A percentile compares a stretch with the other conserved stretches of the same genome.
phyloP scores from a whole-genome alignment of 495 filamentous ascomycete species.

The Penicillium parvum region DNA sequence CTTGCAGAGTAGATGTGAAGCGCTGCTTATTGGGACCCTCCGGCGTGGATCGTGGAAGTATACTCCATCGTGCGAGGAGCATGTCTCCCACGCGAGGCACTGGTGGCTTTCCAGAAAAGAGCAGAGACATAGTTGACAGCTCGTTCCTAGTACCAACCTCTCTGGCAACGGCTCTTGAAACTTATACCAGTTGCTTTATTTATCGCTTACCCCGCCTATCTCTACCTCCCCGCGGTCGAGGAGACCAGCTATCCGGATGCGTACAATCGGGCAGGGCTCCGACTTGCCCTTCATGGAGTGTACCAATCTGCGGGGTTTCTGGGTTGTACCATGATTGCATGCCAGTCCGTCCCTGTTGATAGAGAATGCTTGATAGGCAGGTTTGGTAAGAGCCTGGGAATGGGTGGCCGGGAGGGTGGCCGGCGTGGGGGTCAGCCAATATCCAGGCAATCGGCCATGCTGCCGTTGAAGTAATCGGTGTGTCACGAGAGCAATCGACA shows the following conservation, averaged over 20 bases:
- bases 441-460: background rate
- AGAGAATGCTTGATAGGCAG: too few relatives aligned
- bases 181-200: slow-evolving; percentile 11
- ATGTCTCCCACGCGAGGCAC: slow-evolving; percentile 8
- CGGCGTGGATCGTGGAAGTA: background rate
- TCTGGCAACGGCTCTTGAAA: background rate
- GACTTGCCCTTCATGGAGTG: slow-evolving; percentile 2
- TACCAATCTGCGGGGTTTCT: background rate
- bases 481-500: background rate
- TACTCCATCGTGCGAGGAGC: slow-evolving; percentile 4
- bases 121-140: slow-evolving; percentile 9
- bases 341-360: too few relatives aligned
- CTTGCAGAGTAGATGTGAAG: slow-evolving; percentile 11
- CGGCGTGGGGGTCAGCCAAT: slow-evolving; percentile 5
- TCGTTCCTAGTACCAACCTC: background rate
- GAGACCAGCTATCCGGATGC: too few relatives aligned
- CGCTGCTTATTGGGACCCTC: slow-evolving; percentile 2
- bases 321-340: background rate
- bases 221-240: slow-evolving; percentile 7
- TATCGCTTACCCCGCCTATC: slow-evolving; percentile 14
- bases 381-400: too few relatives aligned
- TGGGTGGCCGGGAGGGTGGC: slow-evolving; percentile 12
- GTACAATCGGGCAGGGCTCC: slow-evolving; percentile 5
- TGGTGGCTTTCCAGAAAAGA: slow-evolving; percentile 10
- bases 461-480: slow-evolving; percentile 1